Evolutionary conservation across 352 stramenopile genomes (phyloP), one percentile per base, ranked within the genome.

Genomic region (Pythium rhizo-oryzae): DNA sequence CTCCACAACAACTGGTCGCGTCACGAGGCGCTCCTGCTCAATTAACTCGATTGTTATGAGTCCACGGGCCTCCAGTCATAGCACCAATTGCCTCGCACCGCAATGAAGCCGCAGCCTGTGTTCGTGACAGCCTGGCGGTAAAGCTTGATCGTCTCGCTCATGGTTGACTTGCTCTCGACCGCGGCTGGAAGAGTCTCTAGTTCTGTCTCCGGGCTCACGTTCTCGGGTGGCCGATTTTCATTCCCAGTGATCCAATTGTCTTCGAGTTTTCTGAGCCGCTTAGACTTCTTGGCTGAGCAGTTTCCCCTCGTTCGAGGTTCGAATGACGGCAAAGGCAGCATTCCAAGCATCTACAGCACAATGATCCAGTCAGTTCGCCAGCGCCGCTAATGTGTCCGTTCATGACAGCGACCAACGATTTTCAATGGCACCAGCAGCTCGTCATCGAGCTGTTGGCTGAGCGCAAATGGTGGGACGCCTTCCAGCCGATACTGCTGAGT

Each of bases 1-100:
- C 24, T 66, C 69, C 2, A 80, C 28, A 23, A 79, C 41, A 9
- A 41, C 54, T 19, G 33, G 50, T 2, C 64, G 57, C 8, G 33
- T 24, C 21, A 62, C 61, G 3, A 82, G 57, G 37, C 77, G 33
- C 16, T 59, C 37, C 76, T 85, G 35, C n/a, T 7, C n/a, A 70
- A 18, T 25, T 33, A 49, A 55, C 28, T 33, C 28, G 28, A 33
- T 33, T 33, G 28, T 33, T 33, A 18, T 19, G 21, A 55, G 12
- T 30, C 16, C 28, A 33, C 28, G 3, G 28, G 28, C 6, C 28
- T 33, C 28, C 28, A 33, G 28, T 33, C 28, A 33, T 33, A 33
- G 28, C 28, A 33, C 28, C 28, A 33, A 33, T 6, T 33, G 28
- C 28, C 28, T 33, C 68, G 53, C 47, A 72, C 72, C 49, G 61